Evolutionary conservation across 1,284 basidiomycete species (phyloP).

Genomic region (Pseudozyma tsukubaensis): DNA sequence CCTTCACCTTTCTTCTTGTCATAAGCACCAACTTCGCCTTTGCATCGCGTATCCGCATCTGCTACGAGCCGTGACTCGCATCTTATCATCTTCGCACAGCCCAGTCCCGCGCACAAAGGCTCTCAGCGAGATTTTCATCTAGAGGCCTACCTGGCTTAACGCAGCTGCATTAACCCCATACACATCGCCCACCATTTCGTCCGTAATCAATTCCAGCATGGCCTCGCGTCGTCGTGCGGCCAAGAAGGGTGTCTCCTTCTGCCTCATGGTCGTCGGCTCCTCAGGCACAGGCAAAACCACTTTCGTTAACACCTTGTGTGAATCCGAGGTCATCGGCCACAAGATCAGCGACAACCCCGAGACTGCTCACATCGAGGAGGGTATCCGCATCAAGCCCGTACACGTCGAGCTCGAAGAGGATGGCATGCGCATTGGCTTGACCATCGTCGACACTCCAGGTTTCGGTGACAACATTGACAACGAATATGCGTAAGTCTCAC

Average conservation of each 20-base stretch:
- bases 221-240: conserved; percentile 63
- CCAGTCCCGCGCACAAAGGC: neutral
- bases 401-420: conserved; percentile 98
- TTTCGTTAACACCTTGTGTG: conserved; percentile 69
- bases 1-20: conserved; percentile 1
- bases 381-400: conserved; percentile 93
- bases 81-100: neutral
- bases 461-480: conserved; percentile 99
- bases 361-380: conserved; percentile 91
- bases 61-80: neutral
- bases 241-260: conserved; percentile 69
- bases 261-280: conserved; percentile 68
- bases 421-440: conserved; percentile 95
- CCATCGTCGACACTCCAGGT: conserved; percentile 98
- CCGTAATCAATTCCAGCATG: conserved; percentile 49
- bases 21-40: neutral
- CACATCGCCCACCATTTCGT: conserved; percentile 33
- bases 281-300: conserved; percentile 68
- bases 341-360: conserved; percentile 87
- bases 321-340: conserved; percentile 72
- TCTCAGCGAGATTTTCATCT: neutral
- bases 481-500: conserved; percentile 86
- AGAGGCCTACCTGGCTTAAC: conserved; percentile 7
- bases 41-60: neutral
- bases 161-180: neutral